phyloP scores from a whole-genome alignment of 148 eudicot species.

The Rhododendron vialii region DNA sequence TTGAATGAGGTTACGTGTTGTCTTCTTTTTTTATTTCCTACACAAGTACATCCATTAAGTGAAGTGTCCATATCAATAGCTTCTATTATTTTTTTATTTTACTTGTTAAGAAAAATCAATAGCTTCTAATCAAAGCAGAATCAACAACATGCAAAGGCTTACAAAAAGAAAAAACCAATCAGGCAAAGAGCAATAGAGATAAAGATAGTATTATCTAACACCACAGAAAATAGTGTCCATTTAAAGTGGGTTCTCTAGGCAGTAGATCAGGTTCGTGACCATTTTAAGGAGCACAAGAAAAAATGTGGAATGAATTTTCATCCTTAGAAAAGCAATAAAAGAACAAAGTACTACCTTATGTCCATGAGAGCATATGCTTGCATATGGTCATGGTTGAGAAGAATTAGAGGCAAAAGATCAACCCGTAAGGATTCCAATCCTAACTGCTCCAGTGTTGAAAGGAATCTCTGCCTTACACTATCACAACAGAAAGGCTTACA shows the following conservation, averaged over 20 bases:
- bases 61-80: neutral
- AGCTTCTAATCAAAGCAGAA: neutral
- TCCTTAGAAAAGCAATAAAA: neutral
- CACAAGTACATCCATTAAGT: neutral
- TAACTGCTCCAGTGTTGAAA: conserved; percentile 78
- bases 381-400: conserved; percentile 98
- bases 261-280: neutral
- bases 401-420: conserved; percentile 92
- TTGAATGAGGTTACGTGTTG: neutral
- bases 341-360: conserved; percentile 54
- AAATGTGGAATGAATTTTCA: neutral
- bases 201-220: neutral
- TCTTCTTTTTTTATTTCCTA: neutral
- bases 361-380: conserved; percentile 98
- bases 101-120: too few species aligned
- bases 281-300: neutral
- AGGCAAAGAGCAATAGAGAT: neutral
- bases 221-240: too few species aligned
- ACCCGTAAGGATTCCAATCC: conserved; percentile 89
- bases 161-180: neutral
- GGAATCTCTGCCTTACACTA: conserved; percentile 78
- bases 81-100: neutral
- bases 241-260: too few species aligned
- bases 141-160: neutral
- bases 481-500: conserved; percentile 97